Percentiles rank a stretch among this genome's conserved stretches.
Evolutionary conservation across 2,329 filamentous ascomycete species (phyloP).

Genomic region (Neofusicoccum cordaticola): DNA sequence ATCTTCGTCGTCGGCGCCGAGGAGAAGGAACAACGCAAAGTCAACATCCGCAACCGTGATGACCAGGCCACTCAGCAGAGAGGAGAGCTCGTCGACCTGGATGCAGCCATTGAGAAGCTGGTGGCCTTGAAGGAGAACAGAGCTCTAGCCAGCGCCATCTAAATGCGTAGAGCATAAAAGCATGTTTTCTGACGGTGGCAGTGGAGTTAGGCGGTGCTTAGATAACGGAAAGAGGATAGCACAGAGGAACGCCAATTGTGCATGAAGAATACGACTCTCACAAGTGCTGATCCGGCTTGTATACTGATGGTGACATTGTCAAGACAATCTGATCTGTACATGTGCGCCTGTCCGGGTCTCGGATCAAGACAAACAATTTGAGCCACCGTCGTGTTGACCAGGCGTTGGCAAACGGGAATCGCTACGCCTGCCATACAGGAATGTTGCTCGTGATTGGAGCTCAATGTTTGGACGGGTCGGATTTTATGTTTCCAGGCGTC

Average conservation of each 20-base stretch:
- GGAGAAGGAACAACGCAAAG: conserved; percentile 57
- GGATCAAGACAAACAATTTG: too few relatives aligned
- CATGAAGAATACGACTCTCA: background rate
- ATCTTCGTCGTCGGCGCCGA: conserved; percentile 69
- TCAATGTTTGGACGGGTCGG: too few relatives aligned
- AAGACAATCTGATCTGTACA: too few relatives aligned
- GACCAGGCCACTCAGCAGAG: conserved; percentile 60
- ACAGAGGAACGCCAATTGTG: background rate
- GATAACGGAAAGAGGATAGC: background rate
- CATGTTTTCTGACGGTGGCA: background rate
- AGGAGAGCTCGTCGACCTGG: conserved; percentile 60
- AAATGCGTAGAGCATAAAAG: background rate
- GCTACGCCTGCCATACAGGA: too few relatives aligned
- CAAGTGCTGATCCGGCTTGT: background rate
- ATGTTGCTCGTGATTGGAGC: too few relatives aligned
- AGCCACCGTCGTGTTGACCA: too few relatives aligned
- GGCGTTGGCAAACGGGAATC: too few relatives aligned
- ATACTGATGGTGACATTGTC: background rate
- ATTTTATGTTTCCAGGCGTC: too few relatives aligned
- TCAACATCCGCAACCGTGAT: conserved; percentile 65
- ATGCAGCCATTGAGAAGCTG: conserved; percentile 57
- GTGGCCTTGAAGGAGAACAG: conserved; percentile 44
- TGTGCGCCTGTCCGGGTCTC: too few relatives aligned
- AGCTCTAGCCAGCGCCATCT: conserved; percentile 33
- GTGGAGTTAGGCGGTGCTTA: conserved; percentile 7